A percentile compares a stretch with the other conserved stretches of the same genome.
Conservation (phyloP, 2,329 filamentous ascomycete species). For the Hymenoscyphus infarciens region DNA sequence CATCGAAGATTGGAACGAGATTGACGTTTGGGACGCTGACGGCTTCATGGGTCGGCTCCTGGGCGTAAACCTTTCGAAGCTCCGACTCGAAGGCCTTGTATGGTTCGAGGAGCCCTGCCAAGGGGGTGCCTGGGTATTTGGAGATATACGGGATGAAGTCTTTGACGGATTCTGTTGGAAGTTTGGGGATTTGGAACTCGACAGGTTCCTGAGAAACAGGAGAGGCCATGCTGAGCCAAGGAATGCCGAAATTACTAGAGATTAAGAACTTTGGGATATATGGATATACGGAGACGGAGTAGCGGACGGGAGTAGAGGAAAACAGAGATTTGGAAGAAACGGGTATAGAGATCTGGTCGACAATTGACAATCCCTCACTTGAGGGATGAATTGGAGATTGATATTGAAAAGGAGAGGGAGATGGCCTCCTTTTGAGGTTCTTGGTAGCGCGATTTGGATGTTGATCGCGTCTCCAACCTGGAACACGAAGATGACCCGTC, state of each 20-base stretch:
- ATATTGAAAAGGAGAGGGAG: too few species aligned
- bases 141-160: constrained; percentile 47
- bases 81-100: constrained; percentile 66
- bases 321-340: not conserved
- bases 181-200: constrained; percentile 25
- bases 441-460: too few species aligned
- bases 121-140: constrained; percentile 48
- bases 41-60: constrained; percentile 57
- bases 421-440: too few species aligned
- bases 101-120: constrained; percentile 58
- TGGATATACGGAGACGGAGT: not conserved
- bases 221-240: not conserved
- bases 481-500: too few species aligned
- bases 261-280: not conserved
- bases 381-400: too few species aligned
- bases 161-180: constrained; percentile 28
- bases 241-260: constrained; percentile 10
- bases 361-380: too few species aligned
- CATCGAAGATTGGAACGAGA: constrained; percentile 61
- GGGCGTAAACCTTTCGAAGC: constrained; percentile 65
- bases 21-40: constrained; percentile 58
- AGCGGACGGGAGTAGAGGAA: not conserved
- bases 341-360: not conserved
- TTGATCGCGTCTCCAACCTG: too few species aligned
- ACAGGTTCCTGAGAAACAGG: not conserved